These are phyloP conservation scores for Trichoderma koningii DNA, from an alignment of 2,329 filamentous ascomycete genomes.

Conservation along the genomic window DNA sequence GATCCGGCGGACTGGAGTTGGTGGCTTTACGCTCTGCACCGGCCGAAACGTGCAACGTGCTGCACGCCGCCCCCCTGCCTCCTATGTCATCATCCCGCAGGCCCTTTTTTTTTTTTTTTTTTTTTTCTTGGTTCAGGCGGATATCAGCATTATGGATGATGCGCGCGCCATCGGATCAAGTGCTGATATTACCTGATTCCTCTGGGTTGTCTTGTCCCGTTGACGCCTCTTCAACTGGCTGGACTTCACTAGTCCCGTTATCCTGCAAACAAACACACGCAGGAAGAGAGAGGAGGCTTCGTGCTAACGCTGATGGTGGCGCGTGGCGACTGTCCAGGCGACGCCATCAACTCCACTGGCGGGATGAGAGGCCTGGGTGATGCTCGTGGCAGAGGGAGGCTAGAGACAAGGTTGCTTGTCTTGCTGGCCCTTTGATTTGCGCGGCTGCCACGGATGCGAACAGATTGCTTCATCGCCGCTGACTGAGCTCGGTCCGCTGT, in stretches of 20 bases:
- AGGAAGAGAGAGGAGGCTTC: conserved; percentile 6
- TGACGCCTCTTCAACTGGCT: not conserved
- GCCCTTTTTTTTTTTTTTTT: too few relatives aligned
- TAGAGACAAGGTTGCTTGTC: not conserved
- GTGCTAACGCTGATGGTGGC: conserved; percentile 12
- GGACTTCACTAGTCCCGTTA: not conserved
- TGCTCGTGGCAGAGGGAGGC: not conserved
- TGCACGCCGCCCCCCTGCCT: not conserved
- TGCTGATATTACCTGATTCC: not conserved
- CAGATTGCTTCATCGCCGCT: not conserved
- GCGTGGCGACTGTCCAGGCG: conserved; percentile 13
- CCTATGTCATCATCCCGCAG: conserved; percentile 1
- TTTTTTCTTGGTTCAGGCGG: not conserved
- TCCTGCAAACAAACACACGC: not conserved
- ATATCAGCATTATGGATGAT: not conserved
- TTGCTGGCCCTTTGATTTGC: not conserved
- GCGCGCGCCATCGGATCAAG: not conserved
- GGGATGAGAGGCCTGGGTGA: not conserved
- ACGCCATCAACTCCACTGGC: conserved; percentile 7
- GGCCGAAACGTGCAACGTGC: conserved; percentile 12
- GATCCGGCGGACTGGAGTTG: conserved; percentile 10
- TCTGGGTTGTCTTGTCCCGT: not conserved
- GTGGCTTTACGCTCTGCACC: conserved; percentile 16
- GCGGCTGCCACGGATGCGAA: conserved; percentile 12
- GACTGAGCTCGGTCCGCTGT: not conserved